Base-by-base conservation (phyloP, 2,329 filamentous ascomycete genomes). In the Aspergillus floridensis region DNA sequence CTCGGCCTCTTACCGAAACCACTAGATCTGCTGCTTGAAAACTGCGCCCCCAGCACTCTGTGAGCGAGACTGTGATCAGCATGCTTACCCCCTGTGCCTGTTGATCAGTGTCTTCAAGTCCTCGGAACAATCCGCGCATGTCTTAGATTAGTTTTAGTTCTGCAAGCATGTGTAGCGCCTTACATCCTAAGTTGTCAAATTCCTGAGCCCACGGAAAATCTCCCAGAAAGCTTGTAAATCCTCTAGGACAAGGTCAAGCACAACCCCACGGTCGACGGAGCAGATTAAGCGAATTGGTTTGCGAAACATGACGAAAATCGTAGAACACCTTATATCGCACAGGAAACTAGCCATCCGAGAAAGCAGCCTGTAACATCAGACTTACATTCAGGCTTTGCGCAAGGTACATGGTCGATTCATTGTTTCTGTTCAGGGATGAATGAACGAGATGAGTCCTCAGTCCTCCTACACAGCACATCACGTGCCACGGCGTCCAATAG, bases 401-500 rank as follows among this genome's bases (percentile, higher is more conserved):
- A 35, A 16, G 32, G 14, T 44, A 44, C 38, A 19, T 12, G 3
- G 19, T n/a, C 38, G 3, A 19, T 19, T 44, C 14, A 44, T n/a
- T 44, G 14, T 7, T 44, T 16, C 16, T 44, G 32, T 10, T 16
- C 12, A 14, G 16, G 26, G 29, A 16, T 49, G 22, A 12, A 22
- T 49, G 11, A 49, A 22, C 12, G 29, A 38, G 12, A 24, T 19
- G 6, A 11, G 16, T 19, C 14, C 49, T 29, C 26, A 4, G 8
- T 35, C 24, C 4, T 19, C 10, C 19, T 5, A 44, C 22, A 46
- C 10, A 31, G 47, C n/a, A 7, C 21, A 32, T 70, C 68, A 70
- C 68, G 68, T 70, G 68, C 2, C 5, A 1, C 44, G 1, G 22
- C 1, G n/a, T n/a, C 44, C 11, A 32, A 22, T 14, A 3, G 49